Conservation (phyloP, 306 rosid species). For the peach (Prunus persica) region Prunus_persica_NCBIv2 NC_034009.1:30768501-30769000, state of each 20-base stretch:
- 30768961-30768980: too few species aligned
- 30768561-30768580: constrained; percentile 76
- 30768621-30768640: constrained; percentile 12
- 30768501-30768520: background rate
- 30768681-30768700: constrained; percentile 40
- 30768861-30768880: background rate
- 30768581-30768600: constrained; percentile 54
- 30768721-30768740: constrained; percentile 3
- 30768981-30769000: too few species aligned
- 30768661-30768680: constrained; percentile 43
- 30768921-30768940: too few species aligned
- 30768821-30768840: background rate
- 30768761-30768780: background rate
- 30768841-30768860: background rate
- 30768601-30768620: constrained; percentile 49
- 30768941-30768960: too few species aligned
- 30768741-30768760: constrained; percentile 12
- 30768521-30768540: constrained; percentile 91
- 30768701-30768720: constrained; percentile 35
- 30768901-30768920: too few species aligned
- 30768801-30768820: constrained; percentile 6
- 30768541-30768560: constrained; percentile 80
- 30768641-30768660: constrained; percentile 46
- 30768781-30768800: too few species aligned
- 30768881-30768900: background rate